A percentile compares a stretch with the other conserved stretches of the same genome.
These are phyloP conservation scores for Porcisia hertigi DNA, from an alignment of 208 protist species.

Conservation along the genomic window DNA sequence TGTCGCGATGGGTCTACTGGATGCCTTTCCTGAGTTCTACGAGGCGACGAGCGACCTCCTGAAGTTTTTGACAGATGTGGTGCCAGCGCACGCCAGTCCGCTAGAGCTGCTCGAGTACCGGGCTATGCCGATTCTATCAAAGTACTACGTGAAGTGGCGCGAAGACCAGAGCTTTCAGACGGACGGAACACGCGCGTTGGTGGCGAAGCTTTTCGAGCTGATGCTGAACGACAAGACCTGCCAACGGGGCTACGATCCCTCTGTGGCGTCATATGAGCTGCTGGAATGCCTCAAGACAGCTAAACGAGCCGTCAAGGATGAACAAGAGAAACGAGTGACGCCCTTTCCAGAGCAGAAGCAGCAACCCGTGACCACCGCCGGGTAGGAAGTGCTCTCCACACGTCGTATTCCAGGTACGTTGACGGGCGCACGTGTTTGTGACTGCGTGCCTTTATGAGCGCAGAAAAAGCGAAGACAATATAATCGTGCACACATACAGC, in stretches of 20 bases:
- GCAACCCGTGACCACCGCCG: not conserved
- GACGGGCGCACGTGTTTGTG: not conserved
- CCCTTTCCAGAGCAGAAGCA: not conserved
- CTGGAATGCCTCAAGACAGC: slow-evolving; percentile 80
- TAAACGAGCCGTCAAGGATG: slow-evolving; percentile 44
- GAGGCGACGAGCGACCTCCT: slow-evolving; percentile 70
- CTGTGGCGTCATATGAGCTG: slow-evolving; percentile 84
- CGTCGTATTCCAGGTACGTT: not conserved
- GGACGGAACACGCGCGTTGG: slow-evolving; percentile 58
- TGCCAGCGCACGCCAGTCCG: slow-evolving; percentile 58
- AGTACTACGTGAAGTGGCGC: slow-evolving; percentile 85
- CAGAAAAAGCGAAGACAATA: not conserved
- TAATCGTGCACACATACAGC: not conserved
- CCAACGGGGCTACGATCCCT: slow-evolving; percentile 77
- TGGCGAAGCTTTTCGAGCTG: slow-evolving; percentile 67
- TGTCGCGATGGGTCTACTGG: slow-evolving; percentile 78
- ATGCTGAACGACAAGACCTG: slow-evolving; percentile 85
- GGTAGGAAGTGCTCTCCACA: not conserved
- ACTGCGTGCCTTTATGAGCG: not conserved
- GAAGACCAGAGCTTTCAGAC: slow-evolving; percentile 77
- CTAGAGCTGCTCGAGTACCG: slow-evolving; percentile 85
- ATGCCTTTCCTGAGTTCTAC: slow-evolving; percentile 88
- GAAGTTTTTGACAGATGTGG: slow-evolving; percentile 50
- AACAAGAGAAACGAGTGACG: slow-evolving; percentile 35
- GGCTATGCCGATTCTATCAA: slow-evolving; percentile 84